Conservation (phyloP, 1,139 yeast genomes). For the Blastobotrys apis region DNA sequence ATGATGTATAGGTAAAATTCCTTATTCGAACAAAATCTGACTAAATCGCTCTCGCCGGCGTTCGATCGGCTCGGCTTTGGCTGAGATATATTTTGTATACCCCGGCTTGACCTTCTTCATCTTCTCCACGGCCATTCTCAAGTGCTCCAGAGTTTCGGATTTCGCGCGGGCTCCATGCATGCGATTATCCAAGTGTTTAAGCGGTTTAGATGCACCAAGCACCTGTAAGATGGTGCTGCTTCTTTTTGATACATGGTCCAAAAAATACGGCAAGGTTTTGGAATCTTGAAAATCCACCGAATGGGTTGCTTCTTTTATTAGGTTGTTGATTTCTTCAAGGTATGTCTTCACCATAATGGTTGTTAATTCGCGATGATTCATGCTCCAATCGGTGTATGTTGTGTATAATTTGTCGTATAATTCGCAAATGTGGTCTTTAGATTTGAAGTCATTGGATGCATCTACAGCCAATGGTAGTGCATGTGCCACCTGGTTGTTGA, state of each 20-base stretch:
- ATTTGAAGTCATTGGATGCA: not conserved
- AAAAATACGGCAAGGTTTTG: not conserved
- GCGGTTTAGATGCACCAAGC: not conserved
- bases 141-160: not conserved
- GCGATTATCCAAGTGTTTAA: not conserved
- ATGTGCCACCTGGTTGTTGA: not conserved
- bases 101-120: conserved; percentile 3
- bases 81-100: conserved; percentile 5
- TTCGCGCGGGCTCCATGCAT: conserved; percentile 2
- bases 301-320: conserved; percentile 1
- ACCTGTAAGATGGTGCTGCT: not conserved
- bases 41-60: not conserved
- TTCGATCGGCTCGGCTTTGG: conserved; percentile 1
- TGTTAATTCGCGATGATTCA: conserved; percentile 1
- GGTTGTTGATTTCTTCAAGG: not conserved
- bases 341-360: conserved; percentile 1
- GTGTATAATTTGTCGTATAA: not conserved
- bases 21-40: too few species aligned
- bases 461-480: conserved; percentile 2
- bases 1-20: too few species aligned
- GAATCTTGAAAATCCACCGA: not conserved
- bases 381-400: not conserved
- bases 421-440: not conserved
- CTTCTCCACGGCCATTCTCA: not conserved
- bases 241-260: not conserved